Evolutionary conservation across 116 monocot genomes (phyloP).

Genomic region (Cymodocea nodosa): DNA sequence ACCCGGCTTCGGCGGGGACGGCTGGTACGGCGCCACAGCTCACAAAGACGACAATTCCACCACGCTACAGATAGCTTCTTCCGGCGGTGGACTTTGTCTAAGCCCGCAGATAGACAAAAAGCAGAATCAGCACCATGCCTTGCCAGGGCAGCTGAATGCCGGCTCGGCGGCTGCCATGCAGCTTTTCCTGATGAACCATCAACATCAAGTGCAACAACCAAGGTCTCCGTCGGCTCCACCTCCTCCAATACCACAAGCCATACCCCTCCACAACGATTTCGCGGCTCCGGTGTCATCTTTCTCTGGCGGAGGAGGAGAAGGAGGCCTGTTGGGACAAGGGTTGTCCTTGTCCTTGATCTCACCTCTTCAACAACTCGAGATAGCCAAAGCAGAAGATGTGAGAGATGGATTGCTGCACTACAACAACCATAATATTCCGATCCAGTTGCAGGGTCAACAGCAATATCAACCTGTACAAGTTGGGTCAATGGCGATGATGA

Average conservation of each 20-base stretch:
- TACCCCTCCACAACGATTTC: conserved; percentile 26
- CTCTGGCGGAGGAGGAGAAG: conserved; percentile 13
- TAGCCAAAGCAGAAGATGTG: conserved; percentile 57
- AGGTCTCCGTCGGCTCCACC: conserved; percentile 36
- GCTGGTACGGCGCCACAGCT: conserved; percentile 12
- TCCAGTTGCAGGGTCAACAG: conserved; percentile 17
- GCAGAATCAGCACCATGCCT: conserved; percentile 12
- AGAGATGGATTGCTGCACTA: conserved; percentile 47
- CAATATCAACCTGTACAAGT: conserved; percentile 13
- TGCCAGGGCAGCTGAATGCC: conserved; percentile 24
- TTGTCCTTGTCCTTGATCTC: conserved; percentile 70
- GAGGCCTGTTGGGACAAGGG: conserved; percentile 45
- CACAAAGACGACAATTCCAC: neutral
- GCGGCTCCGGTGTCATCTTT: conserved; percentile 11
- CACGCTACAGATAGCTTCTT: neutral
- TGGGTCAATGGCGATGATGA: conserved; percentile 20
- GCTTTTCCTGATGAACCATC: conserved; percentile 60
- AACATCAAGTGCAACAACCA: conserved; percentile 10
- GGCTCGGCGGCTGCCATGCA: conserved; percentile 68
- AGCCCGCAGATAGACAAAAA: conserved; percentile 10
- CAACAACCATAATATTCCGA: conserved; percentile 14
- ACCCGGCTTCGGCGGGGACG: neutral
- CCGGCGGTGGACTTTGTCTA: neutral
- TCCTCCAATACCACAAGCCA: conserved; percentile 11
- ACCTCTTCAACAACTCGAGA: conserved; percentile 58